Evolutionary conservation across 2,329 filamentous ascomycete species (phyloP), one percentile per base, ranked within the genome.

Genomic region (Microdochium paspali): DNA sequence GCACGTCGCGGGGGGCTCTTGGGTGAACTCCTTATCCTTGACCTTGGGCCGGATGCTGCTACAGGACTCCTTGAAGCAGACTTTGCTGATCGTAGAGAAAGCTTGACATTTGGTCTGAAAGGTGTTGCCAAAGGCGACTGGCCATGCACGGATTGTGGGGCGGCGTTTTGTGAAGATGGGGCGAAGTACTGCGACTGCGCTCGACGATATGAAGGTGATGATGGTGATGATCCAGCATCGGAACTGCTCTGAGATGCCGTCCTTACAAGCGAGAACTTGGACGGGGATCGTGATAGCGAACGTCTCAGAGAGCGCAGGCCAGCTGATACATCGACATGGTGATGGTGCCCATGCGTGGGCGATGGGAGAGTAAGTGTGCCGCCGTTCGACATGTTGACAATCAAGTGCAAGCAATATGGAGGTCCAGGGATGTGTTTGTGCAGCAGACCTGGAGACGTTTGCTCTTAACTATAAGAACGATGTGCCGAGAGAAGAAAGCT

Each of bases 241-340:
- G 72, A 70, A 49, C 63, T 67, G 51, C 59, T 58, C 45, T 73
- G 69, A 1, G 75, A 76, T 42, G 65, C 65, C 43, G 69, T 64
- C 52, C 74, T 72, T 45, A 66, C 63, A 30, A 94, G 70, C 48
- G 79, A 76, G 63, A 93, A 91, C 65, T 93, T 95, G 26, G 91
- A 95, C 10, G 91, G 91, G n/a, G 91, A 96, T 58, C 90, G 80
- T 49, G 90, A 96, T 53, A 96, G 75, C 24, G 91, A 95, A 56
- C 89, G 86, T 54, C 90, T 80, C 49, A 96, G 74, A 58, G 89
- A 87, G 61, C 88, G 80, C 53, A 95, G 86, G 50, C 87, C 84
- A 45, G 87, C 84, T 47, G 62, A 61, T 54, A 88, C 82, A 70
- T 95, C 87, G 58, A 91, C 85, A 66, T 85, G 83, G 62, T 87